These are phyloP conservation scores for Mucor ambiguus DNA, from an alignment of 371 early-diverging fungal species.

Conservation along the genomic window DNA sequence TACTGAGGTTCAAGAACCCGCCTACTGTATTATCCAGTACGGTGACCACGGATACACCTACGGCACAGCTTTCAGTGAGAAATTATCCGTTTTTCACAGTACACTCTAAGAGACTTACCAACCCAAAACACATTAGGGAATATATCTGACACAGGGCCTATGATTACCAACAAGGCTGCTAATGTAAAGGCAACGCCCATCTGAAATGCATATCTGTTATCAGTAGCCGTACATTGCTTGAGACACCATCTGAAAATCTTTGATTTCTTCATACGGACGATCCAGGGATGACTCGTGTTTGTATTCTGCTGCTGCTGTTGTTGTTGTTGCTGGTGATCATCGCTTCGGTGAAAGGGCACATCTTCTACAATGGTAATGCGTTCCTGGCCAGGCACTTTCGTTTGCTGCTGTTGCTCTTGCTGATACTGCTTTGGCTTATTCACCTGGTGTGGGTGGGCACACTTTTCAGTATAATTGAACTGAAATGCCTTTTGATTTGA, in stretches of 20 bases:
- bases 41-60: slow-evolving; percentile 43
- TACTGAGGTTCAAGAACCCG: slow-evolving; percentile 33
- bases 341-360: slow-evolving; percentile 1
- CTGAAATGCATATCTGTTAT: slow-evolving; percentile 32
- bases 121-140: slow-evolving; percentile 33
- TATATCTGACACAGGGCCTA: slow-evolving; percentile 19
- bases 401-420: background rate
- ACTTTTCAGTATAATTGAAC: background rate
- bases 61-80: background rate
- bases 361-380: slow-evolving; percentile 25
- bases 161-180: slow-evolving; percentile 22
- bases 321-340: background rate
- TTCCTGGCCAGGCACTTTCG: slow-evolving; percentile 21
- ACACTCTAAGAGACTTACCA: slow-evolving; percentile 11
- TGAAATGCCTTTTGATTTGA: slow-evolving; percentile 3
- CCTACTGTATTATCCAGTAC: slow-evolving; percentile 44
- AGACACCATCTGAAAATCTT: slow-evolving; percentile 15
- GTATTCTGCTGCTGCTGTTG: background rate
- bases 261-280: slow-evolving; percentile 2
- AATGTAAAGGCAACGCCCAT: slow-evolving; percentile 24
- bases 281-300: slow-evolving; percentile 3
- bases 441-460: background rate
- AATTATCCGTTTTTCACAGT: background rate
- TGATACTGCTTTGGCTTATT: background rate
- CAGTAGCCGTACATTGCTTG: slow-evolving; percentile 9